Evolutionary conservation across 768 basidiomycete genomes (phyloP), one percentile per base, ranked within the genome.

Genomic region (Obba rivulosa): DNA sequence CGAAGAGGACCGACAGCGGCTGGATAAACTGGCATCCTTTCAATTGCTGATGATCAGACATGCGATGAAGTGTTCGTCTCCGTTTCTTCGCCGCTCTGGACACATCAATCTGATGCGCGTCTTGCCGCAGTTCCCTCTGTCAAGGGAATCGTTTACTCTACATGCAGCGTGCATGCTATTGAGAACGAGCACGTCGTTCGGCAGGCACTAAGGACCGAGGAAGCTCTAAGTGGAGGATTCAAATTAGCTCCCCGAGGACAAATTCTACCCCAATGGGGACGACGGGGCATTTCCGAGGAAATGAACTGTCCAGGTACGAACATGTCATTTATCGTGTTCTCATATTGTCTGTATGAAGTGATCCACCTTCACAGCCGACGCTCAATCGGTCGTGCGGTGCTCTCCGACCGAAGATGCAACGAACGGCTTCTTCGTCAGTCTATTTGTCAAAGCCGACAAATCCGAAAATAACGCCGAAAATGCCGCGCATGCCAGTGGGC

Each of bases 371-470:
- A 28, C n/a, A 85, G 83, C 62, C 18, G 63, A 79, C 50, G 83
- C 87, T 4, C 65, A 69, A 3, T 80, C 81, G 10, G 62, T 89
- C 17, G 59, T 92, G 22, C 80, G 90, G 16, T 92, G 89, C 63
- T 76, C 77, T 22, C 82, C 90, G 13, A 81, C 83, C 46, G 88
- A 87, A 51, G 93, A 98, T 59, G 80, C 78, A 34, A 92, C 90
- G 11, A 98, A 98, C 59, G 96, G 96, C 0, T 99, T 99, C 72
- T 99, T 99, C 58, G 94, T 99, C 20, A 54, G 84, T 90, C n/a
- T 96, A 88, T 93, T 98, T 62, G 70, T 91, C n/a, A 49, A 53
- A 20, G 51, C 42, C 13, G 48, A 46, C 22, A 45, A 42, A 21
- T 16, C 22, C 34, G 31, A 46, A 20, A 43, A 25, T 25, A 34